A percentile compares a stretch with the other conserved stretches of the same genome.
Conservation (phyloP, 768 basidiomycete species). For the Calocera cornea region DNA sequence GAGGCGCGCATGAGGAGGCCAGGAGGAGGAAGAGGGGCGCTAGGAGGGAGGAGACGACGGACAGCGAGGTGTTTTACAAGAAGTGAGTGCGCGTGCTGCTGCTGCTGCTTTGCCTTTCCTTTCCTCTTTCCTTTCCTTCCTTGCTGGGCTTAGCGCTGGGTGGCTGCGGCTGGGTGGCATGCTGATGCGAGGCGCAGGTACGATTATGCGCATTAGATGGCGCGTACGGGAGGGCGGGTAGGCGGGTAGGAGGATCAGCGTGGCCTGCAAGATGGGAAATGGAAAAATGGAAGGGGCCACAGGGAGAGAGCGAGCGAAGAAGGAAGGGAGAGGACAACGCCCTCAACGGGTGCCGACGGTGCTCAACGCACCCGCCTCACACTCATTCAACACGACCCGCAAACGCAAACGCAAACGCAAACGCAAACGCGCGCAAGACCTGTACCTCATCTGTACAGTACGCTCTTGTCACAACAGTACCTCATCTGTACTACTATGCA, state of each 20-base stretch:
- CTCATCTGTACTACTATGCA: no score
- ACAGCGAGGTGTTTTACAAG: constrained; percentile 74
- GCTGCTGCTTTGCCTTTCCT: no score
- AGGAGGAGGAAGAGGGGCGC: constrained; percentile 49
- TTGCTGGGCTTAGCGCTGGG: not conserved
- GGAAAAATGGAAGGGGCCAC: no score
- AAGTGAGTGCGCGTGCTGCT: constrained; percentile 39
- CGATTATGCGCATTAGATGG: constrained; percentile 15
- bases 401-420: not conserved
- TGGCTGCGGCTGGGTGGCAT: not conserved
- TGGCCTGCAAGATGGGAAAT: no score
- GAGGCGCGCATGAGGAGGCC: no score
- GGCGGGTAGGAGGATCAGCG: no score
- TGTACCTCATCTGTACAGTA: not conserved
- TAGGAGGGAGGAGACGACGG: constrained; percentile 43
- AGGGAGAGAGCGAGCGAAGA: not conserved
- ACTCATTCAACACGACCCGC: not conserved
- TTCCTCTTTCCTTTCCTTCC: not conserved
- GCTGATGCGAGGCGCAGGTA: constrained; percentile 8
- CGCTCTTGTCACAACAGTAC: no score
- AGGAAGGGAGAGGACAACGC: not conserved
- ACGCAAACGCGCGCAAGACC: not conserved
- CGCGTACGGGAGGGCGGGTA: no score
- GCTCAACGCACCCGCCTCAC: not conserved
- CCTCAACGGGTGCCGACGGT: not conserved